phyloP scores from a whole-genome alignment of 495 filamentous ascomycete genomes.

The Penicillium canescens region DNA sequence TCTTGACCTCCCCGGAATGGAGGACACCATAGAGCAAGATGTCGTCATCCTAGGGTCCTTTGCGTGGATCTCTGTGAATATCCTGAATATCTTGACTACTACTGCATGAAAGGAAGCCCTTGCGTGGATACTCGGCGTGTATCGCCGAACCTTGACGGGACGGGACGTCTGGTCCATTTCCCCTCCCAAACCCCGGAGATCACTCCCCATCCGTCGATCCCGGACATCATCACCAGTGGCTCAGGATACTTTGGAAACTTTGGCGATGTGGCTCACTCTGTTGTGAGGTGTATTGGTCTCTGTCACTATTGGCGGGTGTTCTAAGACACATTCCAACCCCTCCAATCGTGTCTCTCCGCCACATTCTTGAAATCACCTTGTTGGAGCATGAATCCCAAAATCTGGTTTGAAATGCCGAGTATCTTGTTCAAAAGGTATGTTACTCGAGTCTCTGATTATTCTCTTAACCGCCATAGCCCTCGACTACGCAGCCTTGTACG shows the following conservation, averaged over 20 bases:
- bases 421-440: not conserved
- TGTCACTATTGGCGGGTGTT: slow-evolving; percentile 13
- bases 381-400: not conserved
- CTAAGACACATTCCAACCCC: slow-evolving; percentile 32
- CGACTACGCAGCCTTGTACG: not conserved
- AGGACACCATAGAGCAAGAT: slow-evolving; percentile 9
- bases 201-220: slow-evolving; percentile 4
- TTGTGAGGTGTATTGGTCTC: slow-evolving; percentile 14
- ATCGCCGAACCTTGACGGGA: slow-evolving; percentile 51
- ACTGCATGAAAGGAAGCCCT: slow-evolving; percentile 4
- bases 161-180: slow-evolving; percentile 38
- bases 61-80: not conserved
- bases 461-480: slow-evolving; percentile 6
- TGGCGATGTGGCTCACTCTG: slow-evolving; percentile 24
- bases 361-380: slow-evolving; percentile 22
- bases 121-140: slow-evolving; percentile 38
- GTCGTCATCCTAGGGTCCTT: slow-evolving; percentile 23
- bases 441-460: not conserved
- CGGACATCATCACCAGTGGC: slow-evolving; percentile 9
- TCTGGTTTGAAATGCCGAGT: not conserved
- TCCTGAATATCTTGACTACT: not conserved
- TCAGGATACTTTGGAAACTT: slow-evolving; percentile 16
- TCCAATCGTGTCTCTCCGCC: slow-evolving; percentile 18
- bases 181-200: slow-evolving; percentile 3
- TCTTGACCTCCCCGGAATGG: slow-evolving; percentile 8